phyloP scores from a whole-genome alignment of 106 monocot genomes.

The Dactylorhiza incarnata region DNA sequence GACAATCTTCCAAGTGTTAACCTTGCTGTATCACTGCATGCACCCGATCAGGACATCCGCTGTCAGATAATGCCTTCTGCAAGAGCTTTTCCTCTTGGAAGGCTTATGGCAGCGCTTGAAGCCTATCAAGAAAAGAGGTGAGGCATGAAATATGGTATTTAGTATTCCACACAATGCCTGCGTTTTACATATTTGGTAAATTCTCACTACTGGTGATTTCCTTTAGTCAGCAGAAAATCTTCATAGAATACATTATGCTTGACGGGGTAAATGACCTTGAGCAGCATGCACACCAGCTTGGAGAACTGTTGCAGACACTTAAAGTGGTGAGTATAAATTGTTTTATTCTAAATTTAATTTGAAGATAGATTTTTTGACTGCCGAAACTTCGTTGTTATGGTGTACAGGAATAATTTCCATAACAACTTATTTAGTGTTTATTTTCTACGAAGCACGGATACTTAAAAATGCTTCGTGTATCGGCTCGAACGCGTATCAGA shows the following conservation, averaged over 20 bases:
- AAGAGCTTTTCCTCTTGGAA: constrained; percentile 78
- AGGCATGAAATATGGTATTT: constrained; percentile 8
- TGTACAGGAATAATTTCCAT: no score
- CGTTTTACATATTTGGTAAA: not conserved
- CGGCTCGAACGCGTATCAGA: no score
- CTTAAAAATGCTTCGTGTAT: no score
- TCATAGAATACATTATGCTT: constrained; percentile 99
- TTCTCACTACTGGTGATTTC: constrained; percentile 7
- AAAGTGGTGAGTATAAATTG: constrained; percentile 47
- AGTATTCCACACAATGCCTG: not conserved
- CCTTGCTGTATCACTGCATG: constrained; percentile 94
- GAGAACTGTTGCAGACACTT: constrained; percentile 64
- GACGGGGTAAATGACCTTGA: constrained; percentile 87
- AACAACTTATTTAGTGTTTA: no score
- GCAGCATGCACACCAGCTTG: constrained; percentile 89
- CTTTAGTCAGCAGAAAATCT: constrained; percentile 74
- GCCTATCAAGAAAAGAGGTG: constrained; percentile 80
- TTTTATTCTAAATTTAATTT: not conserved
- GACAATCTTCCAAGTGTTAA: constrained; percentile 77
- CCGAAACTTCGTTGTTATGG: no score
- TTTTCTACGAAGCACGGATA: no score
- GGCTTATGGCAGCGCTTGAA: constrained; percentile 69
- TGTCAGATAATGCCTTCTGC: constrained; percentile 98
- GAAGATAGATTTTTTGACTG: no score
- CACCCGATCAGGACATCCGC: constrained; percentile 88